A percentile compares a stretch with the other conserved stretches of the same genome.
phyloP scores from a whole-genome alignment of 1,139 yeast genomes.

The Saccharomyces hybrid region DNA sequence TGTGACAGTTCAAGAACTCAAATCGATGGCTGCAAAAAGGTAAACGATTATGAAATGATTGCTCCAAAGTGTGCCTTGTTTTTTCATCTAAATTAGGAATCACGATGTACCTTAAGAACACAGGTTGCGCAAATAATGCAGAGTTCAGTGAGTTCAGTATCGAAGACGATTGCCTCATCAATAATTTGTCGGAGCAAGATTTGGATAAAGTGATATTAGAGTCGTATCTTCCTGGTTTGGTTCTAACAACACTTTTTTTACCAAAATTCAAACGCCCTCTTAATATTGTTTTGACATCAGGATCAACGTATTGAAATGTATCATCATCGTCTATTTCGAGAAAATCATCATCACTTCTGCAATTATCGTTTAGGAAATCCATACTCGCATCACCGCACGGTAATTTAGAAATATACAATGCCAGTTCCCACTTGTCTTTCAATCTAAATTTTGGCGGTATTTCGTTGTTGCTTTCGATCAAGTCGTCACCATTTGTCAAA shows the following conservation, averaged over 20 bases:
- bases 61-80: conserved; percentile 34
- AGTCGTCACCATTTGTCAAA: conserved; percentile 28
- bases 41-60: conserved; percentile 46
- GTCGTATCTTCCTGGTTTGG: conserved; percentile 86
- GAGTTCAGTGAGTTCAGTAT: conserved; percentile 46
- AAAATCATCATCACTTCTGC: conserved; percentile 19
- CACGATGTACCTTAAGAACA: conserved; percentile 49
- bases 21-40: conserved; percentile 4
- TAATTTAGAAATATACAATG: conserved; percentile 64
- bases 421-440: conserved; percentile 38
- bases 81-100: conserved; percentile 37
- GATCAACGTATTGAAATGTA: conserved; percentile 28
- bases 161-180: conserved; percentile 57
- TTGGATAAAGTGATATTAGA: conserved; percentile 64
- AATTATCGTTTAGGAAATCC: conserved; percentile 33
- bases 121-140: conserved; percentile 35
- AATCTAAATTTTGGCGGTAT: conserved; percentile 26
- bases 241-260: conserved; percentile 59
- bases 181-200: conserved; percentile 81
- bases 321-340: conserved; percentile 28
- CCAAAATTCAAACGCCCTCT: conserved; percentile 65
- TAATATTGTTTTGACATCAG: conserved; percentile 26
- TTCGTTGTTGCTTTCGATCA: conserved; percentile 24
- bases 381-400: conserved; percentile 94
- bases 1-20: conserved; percentile 10